Conservation (phyloP, 169 alveolate genomes). For the Plasmodium berghei region DNA sequence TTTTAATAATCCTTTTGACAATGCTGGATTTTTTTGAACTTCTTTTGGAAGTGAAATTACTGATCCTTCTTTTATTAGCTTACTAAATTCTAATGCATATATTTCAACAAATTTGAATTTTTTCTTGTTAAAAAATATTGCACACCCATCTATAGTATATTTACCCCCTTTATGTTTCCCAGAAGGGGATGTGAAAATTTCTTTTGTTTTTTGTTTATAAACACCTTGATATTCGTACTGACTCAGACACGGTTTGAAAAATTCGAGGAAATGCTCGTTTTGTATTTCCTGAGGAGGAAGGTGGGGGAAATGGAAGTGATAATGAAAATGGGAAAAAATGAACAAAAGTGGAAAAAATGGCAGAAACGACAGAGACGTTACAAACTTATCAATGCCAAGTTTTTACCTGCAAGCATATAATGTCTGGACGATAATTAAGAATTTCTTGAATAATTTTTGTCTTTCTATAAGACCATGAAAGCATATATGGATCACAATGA, state of each 20-base stretch:
- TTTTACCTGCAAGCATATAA: slow-evolving; percentile 85
- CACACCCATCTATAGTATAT: slow-evolving; percentile 87
- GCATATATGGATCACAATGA: slow-evolving; percentile 87
- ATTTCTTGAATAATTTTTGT: slow-evolving; percentile 86
- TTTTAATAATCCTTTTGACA: slow-evolving; percentile 79
- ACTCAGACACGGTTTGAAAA: slow-evolving; percentile 81
- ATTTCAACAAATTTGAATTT: slow-evolving; percentile 82
- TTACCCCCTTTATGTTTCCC: slow-evolving; percentile 86
- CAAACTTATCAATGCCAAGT: too few species aligned
- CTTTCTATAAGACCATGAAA: slow-evolving; percentile 87
- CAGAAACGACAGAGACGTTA: too few species aligned
- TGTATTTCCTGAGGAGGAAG: slow-evolving; percentile 80
- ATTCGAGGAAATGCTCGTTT: slow-evolving; percentile 85
- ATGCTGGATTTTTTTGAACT: slow-evolving; percentile 80
- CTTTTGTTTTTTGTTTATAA: slow-evolving; percentile 86
- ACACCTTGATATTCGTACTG: slow-evolving; percentile 85
- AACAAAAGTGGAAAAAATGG: too few species aligned
- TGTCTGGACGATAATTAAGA: slow-evolving; percentile 82
- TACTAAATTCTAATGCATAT: slow-evolving; percentile 84
- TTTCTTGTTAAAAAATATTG: slow-evolving; percentile 81
- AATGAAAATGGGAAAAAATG: neutral
- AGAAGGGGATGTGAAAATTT: slow-evolving; percentile 83
- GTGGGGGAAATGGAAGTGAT: neutral
- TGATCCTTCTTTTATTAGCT: slow-evolving; percentile 82
- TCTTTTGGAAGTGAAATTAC: slow-evolving; percentile 81